Evolutionary conservation across 805 yeast species (phyloP), one percentile per base, ranked within the genome.

Genomic region (Ogataea salicorniae): DNA sequence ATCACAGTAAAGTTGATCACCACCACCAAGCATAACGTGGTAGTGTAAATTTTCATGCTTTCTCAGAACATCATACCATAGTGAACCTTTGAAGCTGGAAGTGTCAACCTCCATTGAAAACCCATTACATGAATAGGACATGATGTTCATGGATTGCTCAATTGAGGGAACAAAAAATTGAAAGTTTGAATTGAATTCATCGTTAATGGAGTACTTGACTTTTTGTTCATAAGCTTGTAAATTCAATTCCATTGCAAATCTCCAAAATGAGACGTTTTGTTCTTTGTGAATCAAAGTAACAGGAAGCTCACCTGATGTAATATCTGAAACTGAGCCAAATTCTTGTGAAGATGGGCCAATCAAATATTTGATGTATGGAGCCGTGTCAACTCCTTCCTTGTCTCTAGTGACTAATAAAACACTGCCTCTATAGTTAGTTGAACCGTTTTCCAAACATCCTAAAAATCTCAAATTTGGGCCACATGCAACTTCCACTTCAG

Each of bases 21-120:
- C 99, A 45, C 98, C 98, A 29, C 98, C 98, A 29, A 94, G 71
- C 95, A 92, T 91, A 5, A 89, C 97, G 64, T 92, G 97, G 67
- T 88, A 88, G 37, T 77, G 79, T 37, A 74, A 70, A 6, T 64
- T 56, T 16, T 70, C 64, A 60, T 92, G 97, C 50, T 80, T 79
- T 26, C 75, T 71, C 56, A 91, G 58, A 3, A 92, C 95, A 61
- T 94, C 97, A 37, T 71, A 74, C 98, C 98, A 92, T 53, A 94
- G 66, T 2, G 87, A 83, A 8, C 91, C 87, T 49, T 81, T 79
- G 68, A 81, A 94, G 5, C 65, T 64, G 0, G 70, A 58, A 1
- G 96, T 82, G 46, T 83, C 85, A 0, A 87, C 84, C 4, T 76
- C 76, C 43, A 87, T 62, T 1, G 96, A 86, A 63, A 90, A 92